A percentile compares a stretch with the other conserved stretches of the same genome.
Conservation (phyloP, 768 basidiomycete species). For the Lactarius indigo region DNA sequence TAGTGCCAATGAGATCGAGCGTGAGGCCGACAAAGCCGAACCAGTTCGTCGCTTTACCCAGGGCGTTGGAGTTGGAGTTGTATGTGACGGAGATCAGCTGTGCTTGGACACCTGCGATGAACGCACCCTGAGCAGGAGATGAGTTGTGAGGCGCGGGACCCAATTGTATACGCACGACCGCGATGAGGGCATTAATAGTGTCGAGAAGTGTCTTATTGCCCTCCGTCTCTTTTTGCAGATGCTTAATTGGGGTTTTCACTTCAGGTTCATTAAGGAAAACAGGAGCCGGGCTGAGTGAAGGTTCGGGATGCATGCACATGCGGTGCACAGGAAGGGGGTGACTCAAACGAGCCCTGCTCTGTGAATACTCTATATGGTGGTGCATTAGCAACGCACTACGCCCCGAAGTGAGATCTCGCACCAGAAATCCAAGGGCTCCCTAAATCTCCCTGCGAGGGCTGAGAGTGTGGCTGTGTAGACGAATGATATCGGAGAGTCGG, state of each 20-base stretch:
- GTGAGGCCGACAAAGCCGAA: conserved; percentile 24
- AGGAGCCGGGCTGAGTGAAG: conserved; percentile 4
- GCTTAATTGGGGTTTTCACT: conserved; percentile 1
- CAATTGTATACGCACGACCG: conserved; percentile 5
- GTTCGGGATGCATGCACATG: background rate
- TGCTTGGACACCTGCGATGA: conserved; percentile 26
- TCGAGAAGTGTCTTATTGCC: conserved; percentile 20
- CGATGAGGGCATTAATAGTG: conserved; percentile 20
- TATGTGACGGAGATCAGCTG: conserved; percentile 7
- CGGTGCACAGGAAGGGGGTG: background rate
- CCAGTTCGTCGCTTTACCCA: conserved; percentile 17
- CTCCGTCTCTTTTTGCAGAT: conserved; percentile 9
- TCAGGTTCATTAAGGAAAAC: conserved; percentile 12
- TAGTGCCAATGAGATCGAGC: conserved; percentile 25
- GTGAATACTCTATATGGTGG: background rate
- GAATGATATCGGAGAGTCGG: background rate
- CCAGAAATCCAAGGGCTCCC: background rate
- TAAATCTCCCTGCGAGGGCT: background rate
- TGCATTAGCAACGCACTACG: background rate
- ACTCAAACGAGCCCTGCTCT: background rate
- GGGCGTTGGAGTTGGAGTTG: background rate
- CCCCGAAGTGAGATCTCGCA: background rate
- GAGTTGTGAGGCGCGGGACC: background rate
- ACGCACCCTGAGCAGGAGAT: conserved; percentile 13
- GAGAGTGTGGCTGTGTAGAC: background rate